These are phyloP conservation scores for Pelargonium fulgidum DNA, from an alignment of 441 rosid genomes.

Conservation along the genomic window DNA sequence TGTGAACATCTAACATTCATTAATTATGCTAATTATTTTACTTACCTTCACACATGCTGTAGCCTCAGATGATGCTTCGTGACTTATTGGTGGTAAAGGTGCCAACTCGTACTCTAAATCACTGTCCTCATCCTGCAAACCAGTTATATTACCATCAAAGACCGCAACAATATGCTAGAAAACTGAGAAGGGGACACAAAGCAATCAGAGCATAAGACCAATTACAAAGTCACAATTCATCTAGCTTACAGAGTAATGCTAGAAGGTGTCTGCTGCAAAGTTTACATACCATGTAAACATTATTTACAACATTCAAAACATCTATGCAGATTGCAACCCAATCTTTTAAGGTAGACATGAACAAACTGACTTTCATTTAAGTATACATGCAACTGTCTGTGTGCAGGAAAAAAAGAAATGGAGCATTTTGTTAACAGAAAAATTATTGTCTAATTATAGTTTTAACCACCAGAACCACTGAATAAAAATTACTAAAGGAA, in stretches of 20 bases:
- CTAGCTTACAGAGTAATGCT: not conserved
- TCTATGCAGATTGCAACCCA: not conserved
- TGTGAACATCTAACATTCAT: not conserved
- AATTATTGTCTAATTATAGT: not conserved
- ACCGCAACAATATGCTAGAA: no score
- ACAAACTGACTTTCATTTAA: not conserved
- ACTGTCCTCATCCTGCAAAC: not conserved
- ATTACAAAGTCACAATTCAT: constrained; percentile 21
- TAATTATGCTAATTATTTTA: not conserved
- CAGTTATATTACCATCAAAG: not conserved
- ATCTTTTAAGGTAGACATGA: not conserved
- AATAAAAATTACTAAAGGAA: not conserved
- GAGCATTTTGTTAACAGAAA: no score
- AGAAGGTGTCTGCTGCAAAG: not conserved
- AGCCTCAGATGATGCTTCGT: not conserved
- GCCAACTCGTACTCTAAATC: not conserved
- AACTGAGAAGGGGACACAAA: not conserved
- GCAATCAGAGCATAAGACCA: not conserved
- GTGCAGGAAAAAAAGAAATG: not conserved
- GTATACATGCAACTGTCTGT: not conserved
- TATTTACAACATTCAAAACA: not conserved
- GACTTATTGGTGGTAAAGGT: not conserved
- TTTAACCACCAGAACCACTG: not conserved
- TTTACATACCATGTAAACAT: not conserved
- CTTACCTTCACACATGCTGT: constrained; percentile 1